Conservation (phyloP, 2,329 filamentous ascomycete genomes). For the Fusarium goolgardi region DNA sequence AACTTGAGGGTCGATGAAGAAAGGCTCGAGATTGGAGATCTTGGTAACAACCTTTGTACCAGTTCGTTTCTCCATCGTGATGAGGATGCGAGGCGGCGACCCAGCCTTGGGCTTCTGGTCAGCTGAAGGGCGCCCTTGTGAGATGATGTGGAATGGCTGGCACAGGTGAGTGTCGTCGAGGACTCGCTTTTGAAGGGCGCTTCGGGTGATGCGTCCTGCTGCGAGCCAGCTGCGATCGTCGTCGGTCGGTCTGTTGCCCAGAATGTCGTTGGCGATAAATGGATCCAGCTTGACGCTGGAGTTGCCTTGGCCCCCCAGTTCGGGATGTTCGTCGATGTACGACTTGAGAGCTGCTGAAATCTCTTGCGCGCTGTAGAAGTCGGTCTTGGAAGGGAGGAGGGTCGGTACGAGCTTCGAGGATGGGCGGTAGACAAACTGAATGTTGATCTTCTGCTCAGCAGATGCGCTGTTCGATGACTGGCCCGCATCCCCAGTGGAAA, state of each 20-base stretch:
- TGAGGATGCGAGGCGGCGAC: conserved; percentile 27
- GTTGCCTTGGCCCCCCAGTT: conserved; percentile 32
- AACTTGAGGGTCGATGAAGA: conserved; percentile 38
- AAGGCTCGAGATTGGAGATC: conserved; percentile 40
- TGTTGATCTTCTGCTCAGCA: conserved; percentile 19
- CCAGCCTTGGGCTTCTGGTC: conserved; percentile 42
- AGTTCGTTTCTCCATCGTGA: conserved; percentile 42
- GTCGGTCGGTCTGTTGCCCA: conserved; percentile 32
- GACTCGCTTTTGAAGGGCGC: conserved; percentile 37
- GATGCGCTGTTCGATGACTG: conserved; percentile 19
- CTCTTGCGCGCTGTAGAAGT: conserved; percentile 36
- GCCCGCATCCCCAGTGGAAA: background rate
- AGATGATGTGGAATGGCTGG: conserved; percentile 39
- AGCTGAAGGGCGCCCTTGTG: conserved; percentile 6
- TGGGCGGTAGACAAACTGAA: conserved; percentile 38
- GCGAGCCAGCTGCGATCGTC: conserved; percentile 36
- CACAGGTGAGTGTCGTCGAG: conserved; percentile 37
- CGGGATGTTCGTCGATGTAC: conserved; percentile 39
- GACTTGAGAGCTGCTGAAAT: conserved; percentile 38
- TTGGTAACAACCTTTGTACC: conserved; percentile 44
- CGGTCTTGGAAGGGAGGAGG: conserved; percentile 39
- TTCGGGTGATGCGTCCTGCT: conserved; percentile 35
- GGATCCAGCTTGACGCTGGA: conserved; percentile 37
- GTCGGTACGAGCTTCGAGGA: conserved; percentile 38
- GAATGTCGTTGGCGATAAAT: conserved; percentile 38